These are phyloP conservation scores for Grosmannia clavigera DNA, from an alignment of 2,329 filamentous ascomycete genomes.

Conservation along the genomic window DNA sequence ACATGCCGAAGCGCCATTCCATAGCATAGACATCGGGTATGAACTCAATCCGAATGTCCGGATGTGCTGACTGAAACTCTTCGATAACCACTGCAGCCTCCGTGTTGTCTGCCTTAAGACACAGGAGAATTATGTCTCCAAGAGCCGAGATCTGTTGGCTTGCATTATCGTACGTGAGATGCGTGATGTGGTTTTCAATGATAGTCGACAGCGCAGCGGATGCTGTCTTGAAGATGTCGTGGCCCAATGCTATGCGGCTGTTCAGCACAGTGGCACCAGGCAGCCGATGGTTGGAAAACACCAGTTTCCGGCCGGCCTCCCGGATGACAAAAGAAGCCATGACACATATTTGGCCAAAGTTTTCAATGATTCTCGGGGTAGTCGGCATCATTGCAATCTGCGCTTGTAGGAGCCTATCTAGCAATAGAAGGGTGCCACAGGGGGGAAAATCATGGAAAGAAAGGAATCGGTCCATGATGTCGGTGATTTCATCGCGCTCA, in stretches of 20 bases:
- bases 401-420: constrained; percentile 30
- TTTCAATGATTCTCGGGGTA: constrained; percentile 34
- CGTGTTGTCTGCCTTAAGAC: constrained; percentile 25
- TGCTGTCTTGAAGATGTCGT: constrained; percentile 30
- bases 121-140: constrained; percentile 29
- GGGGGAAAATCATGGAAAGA: constrained; percentile 15
- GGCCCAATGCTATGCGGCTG: constrained; percentile 11
- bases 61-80: constrained; percentile 21
- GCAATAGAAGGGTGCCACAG: constrained; percentile 28
- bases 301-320: constrained; percentile 17
- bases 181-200: constrained; percentile 44
- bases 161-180: constrained; percentile 33
- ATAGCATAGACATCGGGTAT: constrained; percentile 39
- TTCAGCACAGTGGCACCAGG: constrained; percentile 3
- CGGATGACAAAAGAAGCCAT: constrained; percentile 21
- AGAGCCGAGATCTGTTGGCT: constrained; percentile 26
- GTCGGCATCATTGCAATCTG: constrained; percentile 28
- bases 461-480: constrained; percentile 33
- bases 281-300: constrained; percentile 2
- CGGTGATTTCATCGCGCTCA: constrained; percentile 18
- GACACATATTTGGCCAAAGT: constrained; percentile 25
- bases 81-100: constrained; percentile 22
- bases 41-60: constrained; percentile 24
- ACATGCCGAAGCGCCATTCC: constrained; percentile 57
- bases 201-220: constrained; percentile 30